phyloP scores from a whole-genome alignment of 2,329 filamentous ascomycete genomes.

The Venturia asperata region DNA sequence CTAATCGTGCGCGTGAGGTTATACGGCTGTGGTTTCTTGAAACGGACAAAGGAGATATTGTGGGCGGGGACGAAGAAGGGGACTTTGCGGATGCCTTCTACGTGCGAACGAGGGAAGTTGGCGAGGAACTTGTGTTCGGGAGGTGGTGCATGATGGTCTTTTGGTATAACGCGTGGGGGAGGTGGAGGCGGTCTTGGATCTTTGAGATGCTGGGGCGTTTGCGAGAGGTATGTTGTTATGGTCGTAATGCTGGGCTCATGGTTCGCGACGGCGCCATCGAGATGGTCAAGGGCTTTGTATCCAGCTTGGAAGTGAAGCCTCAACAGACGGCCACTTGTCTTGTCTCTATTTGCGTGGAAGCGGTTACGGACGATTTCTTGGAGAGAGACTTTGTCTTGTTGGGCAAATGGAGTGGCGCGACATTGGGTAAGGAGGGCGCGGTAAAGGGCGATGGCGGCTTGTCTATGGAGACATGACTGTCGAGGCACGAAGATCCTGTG shows the following conservation, averaged over 20 bases:
- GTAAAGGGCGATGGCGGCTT: conserved; percentile 61
- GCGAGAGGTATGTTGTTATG: conserved; percentile 26
- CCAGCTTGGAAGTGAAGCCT: conserved; percentile 57
- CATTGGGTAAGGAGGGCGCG: conserved; percentile 59
- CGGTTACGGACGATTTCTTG: conserved; percentile 52
- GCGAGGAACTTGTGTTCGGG: conserved; percentile 39
- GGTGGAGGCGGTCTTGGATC: conserved; percentile 36
- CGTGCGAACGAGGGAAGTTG: conserved; percentile 42
- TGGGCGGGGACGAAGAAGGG: conserved; percentile 52
- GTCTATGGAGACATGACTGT: conserved; percentile 13
- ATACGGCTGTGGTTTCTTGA: conserved; percentile 57
- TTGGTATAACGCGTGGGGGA: conserved; percentile 24
- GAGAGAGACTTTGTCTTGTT: conserved; percentile 46
- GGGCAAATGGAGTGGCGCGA: conserved; percentile 46
- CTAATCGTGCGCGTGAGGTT: conserved; percentile 53
- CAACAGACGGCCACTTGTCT: conserved; percentile 54
- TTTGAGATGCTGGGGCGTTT: conserved; percentile 25
- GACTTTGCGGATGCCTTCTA: conserved; percentile 50
- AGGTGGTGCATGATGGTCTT: conserved; percentile 33
- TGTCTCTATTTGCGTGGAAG: conserved; percentile 54
- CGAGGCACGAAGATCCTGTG: conserved; percentile 11
- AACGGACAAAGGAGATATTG: conserved; percentile 57
- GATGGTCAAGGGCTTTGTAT: conserved; percentile 50
- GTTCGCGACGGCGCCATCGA: conserved; percentile 36
- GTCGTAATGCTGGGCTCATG: conserved; percentile 26